Conservation (phyloP, 169 alveolate species). For the Eimeria praecox region DNA sequence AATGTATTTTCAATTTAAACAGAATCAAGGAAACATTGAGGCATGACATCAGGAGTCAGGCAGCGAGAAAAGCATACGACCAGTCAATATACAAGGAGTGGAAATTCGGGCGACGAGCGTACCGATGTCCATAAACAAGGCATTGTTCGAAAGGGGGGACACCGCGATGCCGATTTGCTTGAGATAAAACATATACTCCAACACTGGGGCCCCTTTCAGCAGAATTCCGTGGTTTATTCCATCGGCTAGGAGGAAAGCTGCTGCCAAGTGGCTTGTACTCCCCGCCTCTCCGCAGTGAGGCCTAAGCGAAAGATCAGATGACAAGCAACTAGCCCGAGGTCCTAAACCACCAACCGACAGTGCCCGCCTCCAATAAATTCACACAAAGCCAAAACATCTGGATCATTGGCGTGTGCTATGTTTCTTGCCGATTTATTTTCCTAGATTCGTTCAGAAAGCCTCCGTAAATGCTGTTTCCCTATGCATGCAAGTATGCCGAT, state of each 20-base stretch:
- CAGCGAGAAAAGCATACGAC: not conserved
- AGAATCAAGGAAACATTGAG: not conserved
- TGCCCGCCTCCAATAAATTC: not conserved
- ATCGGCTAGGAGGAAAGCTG: conserved; percentile 92
- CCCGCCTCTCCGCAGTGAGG: conserved; percentile 98
- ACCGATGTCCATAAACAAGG: conserved; percentile 87
- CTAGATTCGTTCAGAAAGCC: not conserved
- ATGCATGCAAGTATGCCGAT: not conserved
- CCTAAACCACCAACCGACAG: not conserved
- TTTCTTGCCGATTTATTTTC: not conserved
- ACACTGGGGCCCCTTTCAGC: conserved; percentile 90
- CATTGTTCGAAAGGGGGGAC: conserved; percentile 96
- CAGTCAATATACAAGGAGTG: not conserved
- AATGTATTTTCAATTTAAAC: not conserved
- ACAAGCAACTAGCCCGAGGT: not conserved
- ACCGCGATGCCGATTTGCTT: conserved; percentile 95
- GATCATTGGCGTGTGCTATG: not conserved
- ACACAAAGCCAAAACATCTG: not conserved
- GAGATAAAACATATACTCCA: conserved; percentile 93
- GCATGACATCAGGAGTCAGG: not conserved
- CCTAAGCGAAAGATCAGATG: conserved; percentile 83
- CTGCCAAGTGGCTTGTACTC: conserved; percentile 91
- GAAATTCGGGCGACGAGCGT: not conserved
- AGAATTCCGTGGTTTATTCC: conserved; percentile 95
- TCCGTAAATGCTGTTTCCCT: not conserved